Percentiles rank a stretch among this genome's conserved stretches.
phyloP scores from a whole-genome alignment of 2,329 filamentous ascomycete genomes.

The Aspergillus felis region DNA sequence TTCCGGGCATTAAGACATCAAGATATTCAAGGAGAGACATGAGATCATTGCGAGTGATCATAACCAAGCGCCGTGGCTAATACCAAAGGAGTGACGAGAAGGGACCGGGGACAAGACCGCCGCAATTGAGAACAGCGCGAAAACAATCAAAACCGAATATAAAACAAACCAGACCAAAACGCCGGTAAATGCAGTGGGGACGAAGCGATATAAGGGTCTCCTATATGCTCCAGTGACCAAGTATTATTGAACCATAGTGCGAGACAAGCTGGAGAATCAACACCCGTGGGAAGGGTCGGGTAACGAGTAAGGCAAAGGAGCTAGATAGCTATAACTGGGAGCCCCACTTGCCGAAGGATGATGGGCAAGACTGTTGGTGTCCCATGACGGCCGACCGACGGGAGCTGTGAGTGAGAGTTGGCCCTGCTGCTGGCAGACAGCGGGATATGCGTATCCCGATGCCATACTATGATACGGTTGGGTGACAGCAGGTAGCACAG shows the following conservation, averaged over 20 bases:
- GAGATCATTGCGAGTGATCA: slow-evolving; percentile 26
- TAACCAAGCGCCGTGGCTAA: slow-evolving; percentile 19
- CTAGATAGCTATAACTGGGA: slow-evolving; percentile 31
- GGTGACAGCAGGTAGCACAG: slow-evolving; percentile 27
- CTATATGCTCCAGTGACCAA: not conserved
- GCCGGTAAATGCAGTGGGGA: slow-evolving; percentile 11
- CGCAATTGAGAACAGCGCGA: slow-evolving; percentile 5
- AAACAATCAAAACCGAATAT: slow-evolving; percentile 6
- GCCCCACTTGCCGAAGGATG: slow-evolving; percentile 24
- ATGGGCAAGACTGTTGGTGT: slow-evolving; percentile 31
- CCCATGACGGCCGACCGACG: slow-evolving; percentile 34
- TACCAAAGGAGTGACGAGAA: slow-evolving; percentile 29
- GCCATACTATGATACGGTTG: slow-evolving; percentile 31
- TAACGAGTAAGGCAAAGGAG: slow-evolving; percentile 31
- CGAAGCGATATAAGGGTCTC: not conserved
- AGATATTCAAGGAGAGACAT: slow-evolving; percentile 32
- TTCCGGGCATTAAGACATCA: slow-evolving; percentile 31
- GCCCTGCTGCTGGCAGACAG: slow-evolving; percentile 27
- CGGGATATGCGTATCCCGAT: slow-evolving; percentile 29
- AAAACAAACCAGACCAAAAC: slow-evolving; percentile 8
- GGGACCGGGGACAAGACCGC: slow-evolving; percentile 2
- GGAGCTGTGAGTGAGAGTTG: slow-evolving; percentile 28
- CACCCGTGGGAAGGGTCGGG: slow-evolving; percentile 24
- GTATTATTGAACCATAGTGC: slow-evolving; percentile 2
- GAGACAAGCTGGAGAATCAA: slow-evolving; percentile 9